Base-by-base conservation (phyloP, 2,329 filamentous ascomycete genomes). In the Leptographium flavum region DNA sequence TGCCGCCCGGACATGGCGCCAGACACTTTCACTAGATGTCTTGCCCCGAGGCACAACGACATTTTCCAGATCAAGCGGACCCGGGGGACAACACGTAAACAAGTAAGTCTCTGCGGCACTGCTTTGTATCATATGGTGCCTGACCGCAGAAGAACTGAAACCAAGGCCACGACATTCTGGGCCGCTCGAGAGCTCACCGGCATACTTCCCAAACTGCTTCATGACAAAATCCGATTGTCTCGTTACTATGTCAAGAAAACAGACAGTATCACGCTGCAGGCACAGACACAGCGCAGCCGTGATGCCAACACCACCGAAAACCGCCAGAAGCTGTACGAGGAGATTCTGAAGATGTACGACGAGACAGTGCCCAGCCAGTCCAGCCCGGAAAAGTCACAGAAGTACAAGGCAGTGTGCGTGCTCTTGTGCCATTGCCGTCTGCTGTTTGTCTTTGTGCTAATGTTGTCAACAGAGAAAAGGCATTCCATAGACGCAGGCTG, bases 41-140 rank as follows among this genome's bases (percentile, higher is more conserved):
- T 54, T 79, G 2, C 74, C 74, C 14, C 64, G 59, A 45, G 74
- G 73, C 9, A 67, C 58, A 38, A 77, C 71, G 5, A 68, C 61
- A 11, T 78, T 67, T 55, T 67, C 74, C 3, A 65, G 74, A n/a
- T 77, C 74, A 3, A 76, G 73, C 52, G 74, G 74, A 0, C 74
- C 74, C 3, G 74, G 74, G 13, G 74, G 74, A 2, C 74, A 79
- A 52, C 73, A 79, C 54, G 74, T 78, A 28, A 79, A 79, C 55
- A 79, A 78, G 74, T 78, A 54, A 46, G 44, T 37, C 22, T 9
- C 5, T 15, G 10, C 5, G 6, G 6, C n/a, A n/a, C n/a, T n/a
- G n/a, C n/a, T 5, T 7, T 5, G n/a, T n/a, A 13, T 7, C 2
- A 6, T 7, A 28, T 31, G 4, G 17, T 15, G 19, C 5, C 38